These are phyloP conservation scores for Phytophthora constricta DNA, from an alignment of 352 stramenopile species.

Conservation along the genomic window DNA sequence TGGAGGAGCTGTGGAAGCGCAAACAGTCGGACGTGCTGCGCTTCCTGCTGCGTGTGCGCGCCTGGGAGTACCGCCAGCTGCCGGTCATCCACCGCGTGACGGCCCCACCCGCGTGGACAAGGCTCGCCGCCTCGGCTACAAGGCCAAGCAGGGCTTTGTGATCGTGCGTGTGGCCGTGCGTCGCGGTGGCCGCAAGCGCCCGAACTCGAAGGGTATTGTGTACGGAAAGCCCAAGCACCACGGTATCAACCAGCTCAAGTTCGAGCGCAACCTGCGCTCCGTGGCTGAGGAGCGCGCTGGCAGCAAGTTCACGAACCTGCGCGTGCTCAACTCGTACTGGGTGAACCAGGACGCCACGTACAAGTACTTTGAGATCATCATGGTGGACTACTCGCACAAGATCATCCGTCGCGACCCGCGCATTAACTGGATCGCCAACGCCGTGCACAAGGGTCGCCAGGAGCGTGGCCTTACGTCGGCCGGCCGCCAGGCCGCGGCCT, in stretches of 20 bases:
- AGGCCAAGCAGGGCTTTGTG: constrained; percentile 99
- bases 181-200: constrained; percentile 98
- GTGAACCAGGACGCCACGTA: constrained; percentile 99
- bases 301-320: constrained; percentile 97
- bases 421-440: constrained; percentile 99
- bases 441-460: constrained; percentile 99
- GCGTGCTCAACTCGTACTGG: constrained; percentile 99
- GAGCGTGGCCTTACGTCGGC: constrained; percentile 98
- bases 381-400: constrained; percentile 98
- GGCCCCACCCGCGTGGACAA: constrained; percentile 98
- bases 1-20: constrained; percentile 99
- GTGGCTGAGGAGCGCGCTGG: constrained; percentile 99
- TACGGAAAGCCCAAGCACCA: constrained; percentile 99
- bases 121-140: constrained; percentile 99
- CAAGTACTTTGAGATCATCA: constrained; percentile 99
- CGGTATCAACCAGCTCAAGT: constrained; percentile 99
- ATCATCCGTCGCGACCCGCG: constrained; percentile 98
- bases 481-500: constrained; percentile 97
- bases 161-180: constrained; percentile 98
- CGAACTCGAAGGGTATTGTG: constrained; percentile 99
- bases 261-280: constrained; percentile 97
- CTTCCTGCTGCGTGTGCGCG: constrained; percentile 98
- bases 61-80: constrained; percentile 99
- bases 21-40: constrained; percentile 99
- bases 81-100: constrained; percentile 96